Evolutionary conservation across 176 grass and related monocot genomes (phyloP).

Genomic region (Poa pratensis): DNA sequence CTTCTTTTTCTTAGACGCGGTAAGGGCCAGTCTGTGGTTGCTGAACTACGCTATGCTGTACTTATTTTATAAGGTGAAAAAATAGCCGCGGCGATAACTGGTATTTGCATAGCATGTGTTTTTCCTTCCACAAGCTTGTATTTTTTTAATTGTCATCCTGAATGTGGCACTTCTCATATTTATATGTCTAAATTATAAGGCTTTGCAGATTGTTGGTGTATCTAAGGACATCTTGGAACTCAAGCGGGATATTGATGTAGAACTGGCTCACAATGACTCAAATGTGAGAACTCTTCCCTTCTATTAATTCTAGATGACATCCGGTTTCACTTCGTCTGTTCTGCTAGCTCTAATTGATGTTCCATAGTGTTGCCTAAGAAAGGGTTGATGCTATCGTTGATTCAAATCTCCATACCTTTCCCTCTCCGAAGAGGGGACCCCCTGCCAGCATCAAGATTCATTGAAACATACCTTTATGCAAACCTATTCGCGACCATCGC

Average conservation of each 20-base stretch:
- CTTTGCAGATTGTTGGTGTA: slow-evolving; percentile 41
- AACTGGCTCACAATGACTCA: slow-evolving; percentile 52
- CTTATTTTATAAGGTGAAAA: background rate
- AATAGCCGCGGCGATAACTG: background rate
- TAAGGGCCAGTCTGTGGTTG: background rate
- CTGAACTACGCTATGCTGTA: background rate
- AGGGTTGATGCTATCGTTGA: background rate
- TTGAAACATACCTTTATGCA: background rate
- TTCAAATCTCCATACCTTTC: background rate
- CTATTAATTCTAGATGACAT: background rate
- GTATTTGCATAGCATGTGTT: background rate
- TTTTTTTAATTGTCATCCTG: background rate
- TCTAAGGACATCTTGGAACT: slow-evolving; percentile 67
- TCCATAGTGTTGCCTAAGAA: background rate
- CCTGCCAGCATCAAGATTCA: background rate
- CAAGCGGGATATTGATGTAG: slow-evolving; percentile 55
- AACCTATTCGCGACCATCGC: background rate
- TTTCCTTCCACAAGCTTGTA: background rate
- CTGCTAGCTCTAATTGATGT: background rate
- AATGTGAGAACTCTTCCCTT: slow-evolving; percentile 51
- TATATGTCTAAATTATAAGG: slow-evolving; percentile 14
- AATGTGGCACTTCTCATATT: background rate
- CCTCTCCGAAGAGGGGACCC: background rate
- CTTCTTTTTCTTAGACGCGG: background rate
- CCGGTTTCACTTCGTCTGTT: slow-evolving; percentile 2